Base-by-base conservation (phyloP, 768 basidiomycete species). In the Clitopilus hobsonii region DNA sequence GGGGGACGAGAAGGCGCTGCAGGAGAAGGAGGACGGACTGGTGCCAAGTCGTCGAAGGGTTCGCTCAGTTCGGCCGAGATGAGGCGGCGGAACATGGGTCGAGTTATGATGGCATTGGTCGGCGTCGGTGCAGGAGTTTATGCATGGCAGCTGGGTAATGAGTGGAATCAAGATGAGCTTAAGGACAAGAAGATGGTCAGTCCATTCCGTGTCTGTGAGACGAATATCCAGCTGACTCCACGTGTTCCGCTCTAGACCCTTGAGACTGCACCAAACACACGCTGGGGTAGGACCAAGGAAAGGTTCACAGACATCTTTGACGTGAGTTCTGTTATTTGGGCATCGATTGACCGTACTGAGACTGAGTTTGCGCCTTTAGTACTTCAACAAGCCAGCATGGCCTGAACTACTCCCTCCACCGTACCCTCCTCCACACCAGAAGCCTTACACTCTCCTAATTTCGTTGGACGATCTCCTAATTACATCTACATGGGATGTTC, bases 331-430 rank as follows among this genome's bases (percentile, higher is more conserved):
- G 10, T 8, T 7, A n/a, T 22, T 32, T 51, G 7, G n/a, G n/a
- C n/a, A n/a, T n/a, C 41, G 10, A 10, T 51, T 30, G 6, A 50
- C 49, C n/a, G n/a, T n/a, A n/a, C n/a, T n/a, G n/a, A n/a, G n/a
- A n/a, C n/a, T n/a, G n/a, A n/a, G n/a, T n/a, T n/a, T n/a, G n/a
- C n/a, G n/a, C n/a, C n/a, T n/a, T n/a, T n/a, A 97, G 92, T 86
- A 85, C 67, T 94, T 98, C 72, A 92, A 87, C 65, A 90, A 98
- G 74, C 97, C 97, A 2, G 83, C 87, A 47, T 97, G 93, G 91
- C 78, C 88, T 25, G 93, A 95, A 66, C 81, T 99, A 1, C 82
- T 99, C 1, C 97, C 96, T 0, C 87, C 91, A 38, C 88, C 90
- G 10, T 77, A 89, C 38, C 91, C 93, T 2, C 73, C 86, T 24